phyloP scores from a whole-genome alignment of 495 filamentous ascomycete species.

The Wilcoxina mikolae region DNA sequence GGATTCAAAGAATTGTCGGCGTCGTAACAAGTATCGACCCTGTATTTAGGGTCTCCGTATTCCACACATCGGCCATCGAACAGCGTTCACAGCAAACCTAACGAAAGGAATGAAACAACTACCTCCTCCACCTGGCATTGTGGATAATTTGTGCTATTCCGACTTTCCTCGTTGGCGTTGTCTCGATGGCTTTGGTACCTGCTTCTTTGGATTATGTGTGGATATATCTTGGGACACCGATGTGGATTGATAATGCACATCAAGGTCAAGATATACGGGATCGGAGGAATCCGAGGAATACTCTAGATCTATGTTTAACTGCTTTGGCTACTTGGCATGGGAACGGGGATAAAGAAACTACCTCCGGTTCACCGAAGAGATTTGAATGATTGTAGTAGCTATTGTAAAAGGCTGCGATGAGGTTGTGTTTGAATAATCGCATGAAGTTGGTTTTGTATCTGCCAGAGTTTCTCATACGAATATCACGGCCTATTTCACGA shows the following conservation, averaged over 20 bases:
- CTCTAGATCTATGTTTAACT: too few relatives aligned
- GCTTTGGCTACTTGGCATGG: too few relatives aligned
- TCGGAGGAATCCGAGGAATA: too few relatives aligned
- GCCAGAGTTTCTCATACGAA: too few relatives aligned
- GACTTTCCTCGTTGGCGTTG: slow-evolving; percentile 76
- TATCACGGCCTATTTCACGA: too few relatives aligned
- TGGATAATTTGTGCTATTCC: slow-evolving; percentile 65
- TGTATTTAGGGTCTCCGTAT: slow-evolving; percentile 50
- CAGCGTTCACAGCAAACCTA: slow-evolving; percentile 64
- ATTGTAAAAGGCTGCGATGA: too few relatives aligned
- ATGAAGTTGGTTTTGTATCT: too few relatives aligned
- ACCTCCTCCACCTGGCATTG: slow-evolving; percentile 52
- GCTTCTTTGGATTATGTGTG: slow-evolving; percentile 40
- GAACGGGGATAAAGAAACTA: too few relatives aligned
- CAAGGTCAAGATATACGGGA: too few relatives aligned
- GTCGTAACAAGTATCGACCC: slow-evolving; percentile 50
- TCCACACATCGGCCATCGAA: slow-evolving; percentile 73
- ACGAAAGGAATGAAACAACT: slow-evolving; percentile 43
- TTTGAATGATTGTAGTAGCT: too few relatives aligned
- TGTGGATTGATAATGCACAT: slow-evolving; percentile 59
- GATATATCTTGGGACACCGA: slow-evolving; percentile 49
- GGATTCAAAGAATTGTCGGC: slow-evolving; percentile 56
- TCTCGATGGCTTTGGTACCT: slow-evolving; percentile 74
- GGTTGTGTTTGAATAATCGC: too few relatives aligned
- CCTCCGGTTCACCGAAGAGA: too few relatives aligned